Conservation (phyloP, 257 asterid genomes). For the Oldenlandia corymbosa region DNA sequence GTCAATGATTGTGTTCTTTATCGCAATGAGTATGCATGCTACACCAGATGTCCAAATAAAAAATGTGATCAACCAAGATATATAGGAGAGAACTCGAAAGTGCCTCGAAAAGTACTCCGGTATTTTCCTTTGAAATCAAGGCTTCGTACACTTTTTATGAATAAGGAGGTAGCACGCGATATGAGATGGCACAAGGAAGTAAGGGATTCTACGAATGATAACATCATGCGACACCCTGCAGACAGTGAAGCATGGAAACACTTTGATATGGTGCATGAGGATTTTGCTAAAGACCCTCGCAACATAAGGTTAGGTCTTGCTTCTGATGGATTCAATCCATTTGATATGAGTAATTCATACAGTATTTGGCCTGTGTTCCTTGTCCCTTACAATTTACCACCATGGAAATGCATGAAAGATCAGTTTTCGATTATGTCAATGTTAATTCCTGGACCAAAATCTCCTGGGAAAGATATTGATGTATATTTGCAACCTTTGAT, state of each 20-base stretch:
- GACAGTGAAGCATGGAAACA: not conserved
- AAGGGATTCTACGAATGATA: not conserved
- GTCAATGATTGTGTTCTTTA: no score
- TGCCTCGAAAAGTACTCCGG: not conserved
- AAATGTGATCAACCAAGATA: not conserved
- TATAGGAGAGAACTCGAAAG: not conserved
- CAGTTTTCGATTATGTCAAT: no score
- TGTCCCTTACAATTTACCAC: no score
- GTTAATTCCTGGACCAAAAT: no score
- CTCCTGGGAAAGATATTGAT: no score
- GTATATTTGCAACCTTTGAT: no score
- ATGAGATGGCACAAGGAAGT: conserved; percentile 19
- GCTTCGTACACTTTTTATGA: conserved; percentile 1
- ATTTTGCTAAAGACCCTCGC: not conserved
- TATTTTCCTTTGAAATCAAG: no score
- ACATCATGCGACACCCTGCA: not conserved
- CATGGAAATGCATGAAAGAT: no score
- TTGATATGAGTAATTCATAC: no score
- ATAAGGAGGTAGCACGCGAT: not conserved
- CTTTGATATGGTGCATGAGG: not conserved
- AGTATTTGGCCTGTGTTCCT: no score
- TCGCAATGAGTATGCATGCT: not conserved
- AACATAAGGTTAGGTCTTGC: not conserved
- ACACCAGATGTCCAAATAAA: not conserved
- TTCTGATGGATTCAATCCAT: no score